Evolutionary conservation across 805 yeast species (phyloP), one percentile per base, ranked within the genome.

Genomic region (Nakazawaea sp.): DNA sequence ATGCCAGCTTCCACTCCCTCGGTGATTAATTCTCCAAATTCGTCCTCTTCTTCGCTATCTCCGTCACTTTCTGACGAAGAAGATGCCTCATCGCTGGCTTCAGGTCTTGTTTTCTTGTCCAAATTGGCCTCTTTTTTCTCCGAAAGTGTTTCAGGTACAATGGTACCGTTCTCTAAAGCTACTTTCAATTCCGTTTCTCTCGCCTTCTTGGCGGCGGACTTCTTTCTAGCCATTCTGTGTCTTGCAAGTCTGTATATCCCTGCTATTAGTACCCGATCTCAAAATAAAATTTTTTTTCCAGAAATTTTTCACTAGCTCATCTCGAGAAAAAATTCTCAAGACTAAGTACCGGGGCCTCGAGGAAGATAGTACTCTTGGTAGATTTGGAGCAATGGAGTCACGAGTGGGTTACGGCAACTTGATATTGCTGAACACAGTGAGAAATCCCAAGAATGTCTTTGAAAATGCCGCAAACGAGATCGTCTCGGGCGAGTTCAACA

Each of bases 1-100:
- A 92, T 78, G 18, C 94, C 94, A 15, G 68, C 58, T 45, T 92
- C 97, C 8, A 92, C 85, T 35, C 83, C 88, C 33, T 76, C 87
- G 0, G 97, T 90, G 36, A 86, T 68, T 35, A 92, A 64, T 21
- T 88, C 95, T 36, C 96, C 98, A 47, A 58, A 80, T 43, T 89
- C 96, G 54, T 92, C 98, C 59, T 90, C 98, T 4, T 78, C 87
- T 53, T 86, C 95, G 10, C 59, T 43, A 7, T 66, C 68, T n/a
- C 66, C 59, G 13, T 63, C 64, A 5, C 61, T 59, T 2, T 55
- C 65, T 21, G 36, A 38, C 12, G 38, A 38, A 26, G 33, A 44
- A 29, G 41, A 32, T 15, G 44, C 34, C 55, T 55, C 33, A 53
- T 48, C 32, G 52, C 50, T 15, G 56, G 53, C 30, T 23, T 17